Evolutionary conservation across 306 rosid genomes (phyloP).

Genomic region (Lablab purpureus): DNA sequence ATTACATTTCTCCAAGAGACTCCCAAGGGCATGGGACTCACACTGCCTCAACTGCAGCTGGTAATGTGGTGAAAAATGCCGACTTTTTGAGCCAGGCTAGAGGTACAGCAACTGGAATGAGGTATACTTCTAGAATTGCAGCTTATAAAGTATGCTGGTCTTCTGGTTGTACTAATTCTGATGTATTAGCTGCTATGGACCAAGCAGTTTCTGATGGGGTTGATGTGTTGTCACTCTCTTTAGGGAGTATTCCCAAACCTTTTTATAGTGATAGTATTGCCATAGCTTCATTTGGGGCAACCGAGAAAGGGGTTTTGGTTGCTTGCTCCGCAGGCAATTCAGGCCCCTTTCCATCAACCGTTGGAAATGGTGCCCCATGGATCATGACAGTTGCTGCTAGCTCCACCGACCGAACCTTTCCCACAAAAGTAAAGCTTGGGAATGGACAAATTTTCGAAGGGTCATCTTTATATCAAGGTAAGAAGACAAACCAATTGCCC

Average conservation of each 20-base stretch:
- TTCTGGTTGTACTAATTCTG: constrained; percentile 68
- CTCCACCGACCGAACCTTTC: constrained; percentile 71
- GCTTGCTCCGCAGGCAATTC: constrained; percentile 83
- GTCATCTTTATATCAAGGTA: constrained; percentile 62
- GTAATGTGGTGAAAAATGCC: constrained; percentile 55
- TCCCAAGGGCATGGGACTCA: constrained; percentile 79
- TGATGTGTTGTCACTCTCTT: constrained; percentile 74
- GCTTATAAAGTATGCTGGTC: constrained; percentile 83
- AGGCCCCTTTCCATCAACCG: constrained; percentile 66
- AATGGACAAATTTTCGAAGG: constrained; percentile 63
- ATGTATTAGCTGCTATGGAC: constrained; percentile 72
- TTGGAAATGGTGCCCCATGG: constrained; percentile 75
- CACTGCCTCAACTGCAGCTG: constrained; percentile 82
- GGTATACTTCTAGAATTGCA: constrained; percentile 71
- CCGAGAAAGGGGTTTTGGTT: constrained; percentile 60
- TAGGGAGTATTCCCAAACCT: constrained; percentile 62
- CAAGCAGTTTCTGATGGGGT: constrained; percentile 76
- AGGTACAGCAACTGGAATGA: constrained; percentile 73
- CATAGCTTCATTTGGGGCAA: constrained; percentile 73
- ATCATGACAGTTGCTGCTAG: constrained; percentile 85
- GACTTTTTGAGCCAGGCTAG: constrained; percentile 58
- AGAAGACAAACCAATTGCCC: constrained; percentile 51
- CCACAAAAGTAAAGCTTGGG: constrained; percentile 69
- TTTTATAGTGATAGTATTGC: constrained; percentile 64
- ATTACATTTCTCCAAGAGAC: constrained; percentile 68